These are phyloP conservation scores for Eimeria sp. DNA, from an alignment of 169 alveolate species.

Conservation along the genomic window DNA sequence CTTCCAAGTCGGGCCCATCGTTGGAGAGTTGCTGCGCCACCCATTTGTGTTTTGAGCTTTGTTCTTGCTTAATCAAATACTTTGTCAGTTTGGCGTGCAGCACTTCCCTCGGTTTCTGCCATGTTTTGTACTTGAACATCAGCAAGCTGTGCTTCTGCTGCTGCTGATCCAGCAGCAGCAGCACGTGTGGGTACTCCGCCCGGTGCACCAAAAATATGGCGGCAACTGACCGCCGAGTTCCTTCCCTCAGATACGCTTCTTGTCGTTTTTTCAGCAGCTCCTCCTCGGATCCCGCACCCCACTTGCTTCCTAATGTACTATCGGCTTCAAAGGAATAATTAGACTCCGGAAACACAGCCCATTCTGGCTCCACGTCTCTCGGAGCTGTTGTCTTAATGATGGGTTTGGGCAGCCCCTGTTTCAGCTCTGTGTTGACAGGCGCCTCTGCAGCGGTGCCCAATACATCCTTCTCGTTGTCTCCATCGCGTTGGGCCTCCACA, in stretches of 20 bases:
- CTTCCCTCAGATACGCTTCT: constrained; percentile 78
- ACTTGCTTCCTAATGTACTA: constrained; percentile 46
- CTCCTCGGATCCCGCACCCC: constrained; percentile 56
- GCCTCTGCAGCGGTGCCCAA: background rate
- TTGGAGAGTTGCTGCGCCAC: constrained; percentile 64
- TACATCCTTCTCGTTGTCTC: constrained; percentile 1
- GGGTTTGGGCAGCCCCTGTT: constrained; percentile 10
- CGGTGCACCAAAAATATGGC: constrained; percentile 86
- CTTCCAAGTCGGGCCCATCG: constrained; percentile 69
- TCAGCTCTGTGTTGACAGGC: background rate
- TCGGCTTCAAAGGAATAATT: constrained; percentile 54
- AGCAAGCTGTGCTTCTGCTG: constrained; percentile 84
- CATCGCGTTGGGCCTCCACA: background rate
- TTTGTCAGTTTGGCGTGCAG: constrained; percentile 80
- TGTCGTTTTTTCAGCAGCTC: constrained; percentile 34
- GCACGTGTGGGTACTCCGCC: constrained; percentile 85
- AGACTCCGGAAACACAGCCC: constrained; percentile 71
- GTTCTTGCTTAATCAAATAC: constrained; percentile 19
- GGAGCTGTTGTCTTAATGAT: constrained; percentile 23
- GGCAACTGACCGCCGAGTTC: constrained; percentile 86
- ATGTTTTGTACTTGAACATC: constrained; percentile 84
- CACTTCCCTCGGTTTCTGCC: constrained; percentile 88
- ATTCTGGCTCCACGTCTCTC: constrained; percentile 58
- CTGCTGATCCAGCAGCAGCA: constrained; percentile 83
- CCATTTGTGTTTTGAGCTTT: constrained; percentile 44